Conservation (phyloP, 805 yeast species). For the Lipomyces yamadae region DNA sequence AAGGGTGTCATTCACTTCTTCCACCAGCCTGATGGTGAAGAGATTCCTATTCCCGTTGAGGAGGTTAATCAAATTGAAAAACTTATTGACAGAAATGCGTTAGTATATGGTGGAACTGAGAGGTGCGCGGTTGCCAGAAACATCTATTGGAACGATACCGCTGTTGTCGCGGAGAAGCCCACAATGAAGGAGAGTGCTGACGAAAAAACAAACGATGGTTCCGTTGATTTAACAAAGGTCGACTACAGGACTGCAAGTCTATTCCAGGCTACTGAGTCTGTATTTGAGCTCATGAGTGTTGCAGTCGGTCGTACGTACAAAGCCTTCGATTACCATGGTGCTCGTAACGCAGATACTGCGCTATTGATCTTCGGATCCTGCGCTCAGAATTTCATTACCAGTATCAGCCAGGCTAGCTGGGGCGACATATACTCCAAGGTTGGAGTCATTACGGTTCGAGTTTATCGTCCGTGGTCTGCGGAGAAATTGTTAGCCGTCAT, state of each 20-base stretch:
- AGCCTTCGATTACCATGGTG: slow-evolving; percentile 53
- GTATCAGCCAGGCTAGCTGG: slow-evolving; percentile 43
- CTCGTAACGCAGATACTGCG: slow-evolving; percentile 53
- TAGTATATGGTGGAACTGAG: slow-evolving; percentile 19
- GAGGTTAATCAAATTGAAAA: slow-evolving; percentile 18
- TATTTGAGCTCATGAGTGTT: slow-evolving; percentile 44
- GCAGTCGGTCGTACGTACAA: slow-evolving; percentile 48
- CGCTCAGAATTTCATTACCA: slow-evolving; percentile 50
- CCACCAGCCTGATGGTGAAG: slow-evolving; percentile 34
- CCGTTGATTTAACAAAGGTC: slow-evolving; percentile 12
- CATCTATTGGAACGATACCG: slow-evolving; percentile 33
- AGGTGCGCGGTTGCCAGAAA: slow-evolving; percentile 35
- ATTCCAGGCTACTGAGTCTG: slow-evolving; percentile 28
- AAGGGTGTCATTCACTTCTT: slow-evolving; percentile 77
- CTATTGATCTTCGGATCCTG: slow-evolving; percentile 71
- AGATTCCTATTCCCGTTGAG: slow-evolving; percentile 30
- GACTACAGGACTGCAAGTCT: slow-evolving; percentile 14
- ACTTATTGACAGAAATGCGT: slow-evolving; percentile 21
- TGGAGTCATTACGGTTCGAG: slow-evolving; percentile 61
- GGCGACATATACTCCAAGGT: slow-evolving; percentile 47
- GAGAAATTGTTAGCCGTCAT: slow-evolving; percentile 54
- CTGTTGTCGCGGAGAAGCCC: slow-evolving; percentile 22
- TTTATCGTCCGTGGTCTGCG: slow-evolving; percentile 75
- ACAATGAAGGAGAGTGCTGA: slow-evolving; percentile 18
- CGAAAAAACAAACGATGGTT: slow-evolving; percentile 27